These are phyloP conservation scores for Ampelomyces quisqualis DNA, from an alignment of 2,329 filamentous ascomycete species.

Conservation along the genomic window DNA sequence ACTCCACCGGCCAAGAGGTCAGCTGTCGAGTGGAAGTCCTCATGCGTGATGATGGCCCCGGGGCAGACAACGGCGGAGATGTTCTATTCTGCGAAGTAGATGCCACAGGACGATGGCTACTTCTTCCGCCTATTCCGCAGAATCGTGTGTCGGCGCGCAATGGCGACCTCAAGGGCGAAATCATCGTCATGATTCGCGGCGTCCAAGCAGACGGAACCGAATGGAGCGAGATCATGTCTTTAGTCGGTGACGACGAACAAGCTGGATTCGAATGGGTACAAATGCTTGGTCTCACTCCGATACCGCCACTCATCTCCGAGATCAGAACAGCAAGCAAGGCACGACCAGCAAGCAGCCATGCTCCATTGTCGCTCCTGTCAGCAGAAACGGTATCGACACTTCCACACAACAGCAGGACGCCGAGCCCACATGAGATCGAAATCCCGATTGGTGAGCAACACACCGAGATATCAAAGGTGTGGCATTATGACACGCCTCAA, in stretches of 20 bases:
- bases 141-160: constrained; percentile 74
- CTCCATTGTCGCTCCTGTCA: constrained; percentile 53
- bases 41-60: constrained; percentile 74
- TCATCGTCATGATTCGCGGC: constrained; percentile 86
- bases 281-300: constrained; percentile 69
- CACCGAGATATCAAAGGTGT: constrained; percentile 49
- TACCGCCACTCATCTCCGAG: constrained; percentile 58
- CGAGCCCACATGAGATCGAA: constrained; percentile 57
- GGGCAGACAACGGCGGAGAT: constrained; percentile 70
- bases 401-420: constrained; percentile 45
- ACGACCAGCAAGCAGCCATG: constrained; percentile 52
- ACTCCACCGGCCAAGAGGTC: constrained; percentile 87
- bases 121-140: constrained; percentile 85
- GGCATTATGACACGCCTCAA: constrained; percentile 44
- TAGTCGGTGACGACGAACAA: constrained; percentile 73
- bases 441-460: constrained; percentile 63
- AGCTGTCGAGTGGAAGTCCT: constrained; percentile 88
- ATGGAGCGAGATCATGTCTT: constrained; percentile 83
- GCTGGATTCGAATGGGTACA: constrained; percentile 83
- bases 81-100: constrained; percentile 92
- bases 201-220: constrained; percentile 60
- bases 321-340: constrained; percentile 53
- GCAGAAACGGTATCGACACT: constrained; percentile 34
- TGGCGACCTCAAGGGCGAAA: constrained; percentile 69
- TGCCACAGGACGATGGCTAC: constrained; percentile 71